These are phyloP conservation scores for Tetracladium marchalianum DNA, from an alignment of 495 filamentous ascomycete species.

Conservation along the genomic window DNA sequence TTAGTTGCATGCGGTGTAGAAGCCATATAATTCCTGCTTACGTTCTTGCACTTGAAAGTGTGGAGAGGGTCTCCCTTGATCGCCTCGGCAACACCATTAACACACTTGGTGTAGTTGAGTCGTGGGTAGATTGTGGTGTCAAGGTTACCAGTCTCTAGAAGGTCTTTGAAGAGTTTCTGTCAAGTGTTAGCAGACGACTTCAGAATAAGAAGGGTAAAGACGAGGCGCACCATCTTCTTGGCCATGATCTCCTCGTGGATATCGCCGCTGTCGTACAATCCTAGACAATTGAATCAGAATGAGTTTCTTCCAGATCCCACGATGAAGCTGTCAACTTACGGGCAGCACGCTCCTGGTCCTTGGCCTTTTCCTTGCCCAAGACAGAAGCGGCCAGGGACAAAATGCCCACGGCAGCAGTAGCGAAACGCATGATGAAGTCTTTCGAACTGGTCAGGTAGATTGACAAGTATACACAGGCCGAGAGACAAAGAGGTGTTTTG, in stretches of 20 bases:
- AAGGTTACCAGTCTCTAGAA: background rate
- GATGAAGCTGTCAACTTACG: background rate
- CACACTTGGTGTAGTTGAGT: constrained; percentile 26
- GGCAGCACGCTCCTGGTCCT: constrained; percentile 23
- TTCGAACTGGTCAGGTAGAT: no score
- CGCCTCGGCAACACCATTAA: constrained; percentile 34
- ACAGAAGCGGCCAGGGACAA: constrained; percentile 18
- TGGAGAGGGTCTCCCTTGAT: constrained; percentile 30
- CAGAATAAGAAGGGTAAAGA: background rate
- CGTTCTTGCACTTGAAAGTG: constrained; percentile 41
- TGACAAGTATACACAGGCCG: no score
- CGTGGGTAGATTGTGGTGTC: constrained; percentile 4
- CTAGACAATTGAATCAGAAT: background rate
- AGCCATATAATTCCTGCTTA: constrained; percentile 11
- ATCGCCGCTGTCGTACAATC: constrained; percentile 34
- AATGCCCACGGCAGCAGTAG: background rate
- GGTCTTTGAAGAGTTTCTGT: background rate
- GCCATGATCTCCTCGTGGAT: constrained; percentile 35
- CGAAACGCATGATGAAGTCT: background rate
- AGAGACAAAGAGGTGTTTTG: no score
- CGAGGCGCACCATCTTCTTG: constrained; percentile 25
- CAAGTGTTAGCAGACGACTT: background rate
- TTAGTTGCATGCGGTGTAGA: background rate
- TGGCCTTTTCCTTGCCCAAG: constrained; percentile 24
- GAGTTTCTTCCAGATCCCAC: background rate